phyloP scores from a whole-genome alignment of 176 grass and related monocot species.

The Juncus inflexus region DNA sequence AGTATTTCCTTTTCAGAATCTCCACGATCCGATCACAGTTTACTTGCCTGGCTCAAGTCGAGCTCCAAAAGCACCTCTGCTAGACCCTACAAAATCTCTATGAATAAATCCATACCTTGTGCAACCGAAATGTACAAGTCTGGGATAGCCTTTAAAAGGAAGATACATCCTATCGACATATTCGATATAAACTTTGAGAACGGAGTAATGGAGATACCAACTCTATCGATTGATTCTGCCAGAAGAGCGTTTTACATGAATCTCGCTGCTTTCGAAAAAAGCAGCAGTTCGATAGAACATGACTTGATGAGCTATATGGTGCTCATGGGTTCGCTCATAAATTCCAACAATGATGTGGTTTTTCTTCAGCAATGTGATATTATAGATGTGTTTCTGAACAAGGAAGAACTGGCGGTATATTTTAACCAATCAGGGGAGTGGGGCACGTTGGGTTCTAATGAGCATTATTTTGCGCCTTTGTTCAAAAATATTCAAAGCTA shows the following conservation, averaged over 20 bases:
- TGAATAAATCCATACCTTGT: neutral
- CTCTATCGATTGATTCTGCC: neutral
- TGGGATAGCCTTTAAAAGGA: constrained; percentile 16
- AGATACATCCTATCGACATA: neutral
- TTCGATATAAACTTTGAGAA: constrained; percentile 8
- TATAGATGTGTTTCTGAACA: too few species aligned
- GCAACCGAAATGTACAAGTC: neutral
- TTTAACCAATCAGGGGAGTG: constrained; percentile 9
- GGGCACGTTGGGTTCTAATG: neutral
- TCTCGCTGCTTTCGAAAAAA: too few species aligned
- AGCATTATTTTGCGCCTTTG: neutral
- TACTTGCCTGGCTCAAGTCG: too few species aligned
- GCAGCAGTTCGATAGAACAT: too few species aligned
- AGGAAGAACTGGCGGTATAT: constrained; percentile 21
- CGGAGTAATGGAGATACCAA: constrained; percentile 5
- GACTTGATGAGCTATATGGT: too few species aligned
- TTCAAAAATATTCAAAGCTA: constrained; percentile 1
- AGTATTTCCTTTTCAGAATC: too few species aligned
- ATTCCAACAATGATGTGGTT: too few species aligned
- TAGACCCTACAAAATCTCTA: neutral
- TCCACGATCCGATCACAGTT: too few species aligned
- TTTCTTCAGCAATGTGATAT: too few species aligned
- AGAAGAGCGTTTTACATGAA: constrained; percentile 2
- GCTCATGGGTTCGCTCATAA: too few species aligned
- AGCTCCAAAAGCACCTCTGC: too few species aligned